These are phyloP conservation scores for Blastomyces silverae DNA, from an alignment of 2,329 filamentous ascomycete genomes.

Conservation along the genomic window DNA sequence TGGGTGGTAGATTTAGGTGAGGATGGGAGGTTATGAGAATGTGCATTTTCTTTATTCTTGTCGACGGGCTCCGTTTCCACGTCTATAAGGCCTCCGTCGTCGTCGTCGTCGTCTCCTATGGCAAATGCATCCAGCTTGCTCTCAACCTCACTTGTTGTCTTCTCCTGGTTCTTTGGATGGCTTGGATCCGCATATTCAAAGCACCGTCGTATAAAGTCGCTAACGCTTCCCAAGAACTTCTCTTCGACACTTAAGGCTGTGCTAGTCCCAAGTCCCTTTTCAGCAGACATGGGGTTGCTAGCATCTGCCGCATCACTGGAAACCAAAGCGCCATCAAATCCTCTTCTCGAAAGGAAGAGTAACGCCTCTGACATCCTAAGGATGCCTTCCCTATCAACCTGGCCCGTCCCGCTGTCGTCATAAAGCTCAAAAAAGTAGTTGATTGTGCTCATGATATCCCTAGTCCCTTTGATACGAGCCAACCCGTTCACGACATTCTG, in stretches of 20 bases:
- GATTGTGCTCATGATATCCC: conserved; percentile 96
- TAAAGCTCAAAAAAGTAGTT: conserved; percentile 98
- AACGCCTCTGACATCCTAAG: conserved; percentile 89
- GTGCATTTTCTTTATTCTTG: conserved; percentile 17
- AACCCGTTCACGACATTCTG: conserved; percentile 90
- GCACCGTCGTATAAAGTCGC: conserved; percentile 89
- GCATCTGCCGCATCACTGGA: conserved; percentile 54
- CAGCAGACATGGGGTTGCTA: conserved; percentile 29
- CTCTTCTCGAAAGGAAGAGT: conserved; percentile 82
- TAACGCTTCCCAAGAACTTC: conserved; percentile 84
- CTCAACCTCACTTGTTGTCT: conserved; percentile 28
- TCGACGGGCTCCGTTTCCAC: conserved; percentile 12
- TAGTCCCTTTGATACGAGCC: conserved; percentile 82
- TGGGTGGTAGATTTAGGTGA: conserved; percentile 24
- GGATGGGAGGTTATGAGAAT: conserved; percentile 23
- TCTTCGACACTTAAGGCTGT: conserved; percentile 64
- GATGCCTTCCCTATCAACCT: conserved; percentile 91
- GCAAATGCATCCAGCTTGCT: conserved; percentile 56
- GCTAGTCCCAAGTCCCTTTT: conserved; percentile 32
- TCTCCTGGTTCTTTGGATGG: conserved; percentile 53
- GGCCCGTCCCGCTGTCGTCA: conserved; percentile 85
- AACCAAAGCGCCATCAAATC: conserved; percentile 67
- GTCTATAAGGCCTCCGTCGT: conserved; percentile 28
- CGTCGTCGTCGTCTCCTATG: conserved; percentile 70
- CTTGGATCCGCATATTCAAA: conserved; percentile 98